phyloP scores from a whole-genome alignment of 2,329 filamentous ascomycete genomes.

The Leptographium wingfieldii region DNA sequence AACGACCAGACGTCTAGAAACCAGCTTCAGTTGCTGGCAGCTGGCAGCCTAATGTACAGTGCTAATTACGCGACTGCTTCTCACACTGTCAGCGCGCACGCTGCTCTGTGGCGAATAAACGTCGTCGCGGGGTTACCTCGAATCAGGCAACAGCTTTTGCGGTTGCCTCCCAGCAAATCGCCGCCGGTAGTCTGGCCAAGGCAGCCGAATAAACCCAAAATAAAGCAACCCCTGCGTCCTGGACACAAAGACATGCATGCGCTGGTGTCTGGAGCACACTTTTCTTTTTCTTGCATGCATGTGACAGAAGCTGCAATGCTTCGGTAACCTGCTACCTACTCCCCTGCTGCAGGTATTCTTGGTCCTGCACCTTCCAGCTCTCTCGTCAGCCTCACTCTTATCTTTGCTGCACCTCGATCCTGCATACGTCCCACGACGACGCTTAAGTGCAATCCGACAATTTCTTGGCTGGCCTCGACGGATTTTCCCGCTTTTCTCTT shows the following conservation, averaged over 20 bases:
- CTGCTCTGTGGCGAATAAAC: not conserved
- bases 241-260: no score
- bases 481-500: no score
- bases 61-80: no score
- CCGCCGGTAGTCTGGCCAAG: not conserved
- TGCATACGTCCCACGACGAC: not conserved
- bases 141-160: constrained; percentile 1
- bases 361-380: not conserved
- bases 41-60: no score
- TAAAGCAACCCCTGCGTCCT: not conserved
- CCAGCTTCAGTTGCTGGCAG: no score
- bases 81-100: no score
- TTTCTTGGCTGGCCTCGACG: no score
- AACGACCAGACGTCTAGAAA: no score
- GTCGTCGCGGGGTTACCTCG: not conserved
- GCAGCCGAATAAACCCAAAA: constrained; percentile 1
- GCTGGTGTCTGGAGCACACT: no score
- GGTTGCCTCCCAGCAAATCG: not conserved
- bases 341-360: not conserved
- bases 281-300: not conserved
- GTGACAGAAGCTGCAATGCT: not conserved
- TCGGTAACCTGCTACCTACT: not conserved
- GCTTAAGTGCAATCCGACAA: not conserved
- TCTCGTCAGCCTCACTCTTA: not conserved
- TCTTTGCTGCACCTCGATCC: not conserved